Percentiles rank a stretch among this genome's conserved stretches.
Evolutionary conservation across 805 yeast species (phyloP).

Genomic region (Yamadazyma philogaea): DNA sequence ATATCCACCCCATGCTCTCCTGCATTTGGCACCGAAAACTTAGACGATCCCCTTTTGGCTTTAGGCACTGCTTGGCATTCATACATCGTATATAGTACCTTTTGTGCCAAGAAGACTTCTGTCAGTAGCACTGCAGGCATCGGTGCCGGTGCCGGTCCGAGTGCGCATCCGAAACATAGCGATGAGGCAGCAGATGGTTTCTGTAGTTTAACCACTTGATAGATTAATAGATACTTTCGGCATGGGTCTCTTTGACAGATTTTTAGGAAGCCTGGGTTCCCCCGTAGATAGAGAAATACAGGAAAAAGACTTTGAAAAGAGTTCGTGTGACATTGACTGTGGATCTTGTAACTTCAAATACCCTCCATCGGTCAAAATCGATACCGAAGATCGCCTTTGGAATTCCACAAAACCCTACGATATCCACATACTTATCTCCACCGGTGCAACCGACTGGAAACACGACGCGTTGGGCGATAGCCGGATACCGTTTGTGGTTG

Average conservation of each 20-base stretch:
- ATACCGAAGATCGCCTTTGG: conserved; percentile 47
- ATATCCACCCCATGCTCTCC: too few relatives aligned
- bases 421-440: conserved; percentile 74
- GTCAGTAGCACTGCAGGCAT: too few relatives aligned
- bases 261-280: neutral
- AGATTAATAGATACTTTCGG: too few relatives aligned
- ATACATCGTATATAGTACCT: too few relatives aligned
- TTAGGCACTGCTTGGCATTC: too few relatives aligned
- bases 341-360: conserved; percentile 49
- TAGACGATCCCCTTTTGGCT: too few relatives aligned
- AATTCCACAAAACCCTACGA: conserved; percentile 68
- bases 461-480: conserved; percentile 58
- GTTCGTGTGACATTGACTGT: conserved; percentile 55
- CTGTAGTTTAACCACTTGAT: too few relatives aligned
- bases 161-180: too few relatives aligned
- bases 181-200: too few relatives aligned
- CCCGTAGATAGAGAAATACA: neutral
- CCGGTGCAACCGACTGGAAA: conserved; percentile 83
- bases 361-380: conserved; percentile 49
- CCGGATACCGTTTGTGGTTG: conserved; percentile 43
- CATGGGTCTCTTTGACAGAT: neutral
- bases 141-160: too few relatives aligned
- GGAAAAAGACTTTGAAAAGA: conserved; percentile 26
- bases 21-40: too few relatives aligned
- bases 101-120: too few relatives aligned